A percentile compares a stretch with the other conserved stretches of the same genome.
These are phyloP conservation scores for Chlorencoelia australis DNA, from an alignment of 2,329 filamentous ascomycete genomes.

Conservation along the genomic window DNA sequence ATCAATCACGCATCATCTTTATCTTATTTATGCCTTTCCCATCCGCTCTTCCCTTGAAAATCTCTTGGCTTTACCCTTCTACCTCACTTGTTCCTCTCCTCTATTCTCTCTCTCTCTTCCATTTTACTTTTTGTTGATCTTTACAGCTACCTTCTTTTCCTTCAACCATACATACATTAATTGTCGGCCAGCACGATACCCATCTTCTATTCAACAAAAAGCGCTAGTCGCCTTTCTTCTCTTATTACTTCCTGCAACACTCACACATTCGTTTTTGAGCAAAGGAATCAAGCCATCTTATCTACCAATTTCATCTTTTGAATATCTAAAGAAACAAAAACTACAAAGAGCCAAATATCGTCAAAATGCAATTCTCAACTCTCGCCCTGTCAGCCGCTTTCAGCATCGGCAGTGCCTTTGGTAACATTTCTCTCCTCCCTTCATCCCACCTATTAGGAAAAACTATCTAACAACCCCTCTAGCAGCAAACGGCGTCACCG, in stretches of 20 bases:
- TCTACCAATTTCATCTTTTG: too few species aligned
- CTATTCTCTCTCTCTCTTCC: conserved; percentile 6
- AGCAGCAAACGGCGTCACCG: conserved; percentile 23
- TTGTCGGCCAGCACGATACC: conserved; percentile 28
- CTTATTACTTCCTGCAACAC: conserved; percentile 1
- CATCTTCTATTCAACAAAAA: conserved; percentile 4
- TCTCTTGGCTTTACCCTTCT: conserved; percentile 5
- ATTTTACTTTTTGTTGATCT: not conserved
- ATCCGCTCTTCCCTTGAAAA: conserved; percentile 8
- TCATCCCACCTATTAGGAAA: not conserved
- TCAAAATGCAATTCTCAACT: conserved; percentile 27
- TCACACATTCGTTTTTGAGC: conserved; percentile 18
- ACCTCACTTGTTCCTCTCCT: conserved; percentile 8
- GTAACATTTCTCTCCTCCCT: conserved; percentile 18
- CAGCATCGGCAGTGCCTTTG: conserved; percentile 22
- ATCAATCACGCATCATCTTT: conserved; percentile 12
- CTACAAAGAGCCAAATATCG: too few species aligned
- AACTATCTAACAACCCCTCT: not conserved
- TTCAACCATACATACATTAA: conserved; percentile 14
- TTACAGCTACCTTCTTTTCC: conserved; percentile 1
- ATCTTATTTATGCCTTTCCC: conserved; percentile 20
- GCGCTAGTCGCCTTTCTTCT: conserved; percentile 22
- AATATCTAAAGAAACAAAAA: too few species aligned
- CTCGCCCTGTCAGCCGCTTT: conserved; percentile 21
- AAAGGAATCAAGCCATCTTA: too few species aligned